These are phyloP conservation scores for Taxillus chinensis DNA, from an alignment of 164 flowering plant genomes.

Conservation along the genomic window DNA sequence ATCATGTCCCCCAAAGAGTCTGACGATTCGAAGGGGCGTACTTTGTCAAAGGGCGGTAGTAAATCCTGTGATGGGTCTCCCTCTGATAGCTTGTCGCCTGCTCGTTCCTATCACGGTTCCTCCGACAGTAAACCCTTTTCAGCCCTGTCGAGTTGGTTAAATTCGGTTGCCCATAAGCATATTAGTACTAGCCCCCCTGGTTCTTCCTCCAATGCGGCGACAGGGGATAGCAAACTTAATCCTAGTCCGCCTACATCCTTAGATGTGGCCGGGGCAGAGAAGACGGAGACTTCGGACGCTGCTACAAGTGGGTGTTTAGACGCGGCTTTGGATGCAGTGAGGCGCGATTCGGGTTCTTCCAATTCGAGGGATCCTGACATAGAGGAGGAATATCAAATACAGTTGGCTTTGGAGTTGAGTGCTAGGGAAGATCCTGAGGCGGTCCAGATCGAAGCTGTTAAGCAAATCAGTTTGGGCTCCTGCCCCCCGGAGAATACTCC, in stretches of 20 bases:
- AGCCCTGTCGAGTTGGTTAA: conserved; percentile 67
- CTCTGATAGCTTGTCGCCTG: conserved; percentile 24
- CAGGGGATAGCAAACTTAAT: too few relatives aligned
- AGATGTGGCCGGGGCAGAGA: conserved; percentile 26
- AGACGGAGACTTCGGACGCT: conserved; percentile 38
- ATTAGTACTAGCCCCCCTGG: conserved; percentile 27
- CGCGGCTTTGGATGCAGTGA: conserved; percentile 29
- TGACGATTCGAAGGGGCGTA: conserved; percentile 46
- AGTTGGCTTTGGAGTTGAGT: conserved; percentile 87
- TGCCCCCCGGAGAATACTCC: conserved; percentile 63
- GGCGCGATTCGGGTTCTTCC: conserved; percentile 45
- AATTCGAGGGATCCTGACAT: conserved; percentile 61
- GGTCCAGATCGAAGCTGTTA: conserved; percentile 90
- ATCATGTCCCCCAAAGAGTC: conserved; percentile 48
- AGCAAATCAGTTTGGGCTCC: conserved; percentile 92
- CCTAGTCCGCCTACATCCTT: conserved; percentile 54
- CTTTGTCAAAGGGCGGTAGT: conserved; percentile 38
- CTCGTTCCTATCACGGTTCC: conserved; percentile 26
- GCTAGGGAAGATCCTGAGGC: conserved; percentile 97
- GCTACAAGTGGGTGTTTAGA: conserved; percentile 29
- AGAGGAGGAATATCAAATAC: conserved; percentile 95
- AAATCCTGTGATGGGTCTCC: conserved; percentile 28
- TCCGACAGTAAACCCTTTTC: conserved; percentile 57
- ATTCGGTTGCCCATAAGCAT: conserved; percentile 30
- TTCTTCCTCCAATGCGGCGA: too few relatives aligned